Base-by-base conservation (phyloP, 2,329 filamentous ascomycete genomes). In the Ceratocystis alfenasii region DNA sequence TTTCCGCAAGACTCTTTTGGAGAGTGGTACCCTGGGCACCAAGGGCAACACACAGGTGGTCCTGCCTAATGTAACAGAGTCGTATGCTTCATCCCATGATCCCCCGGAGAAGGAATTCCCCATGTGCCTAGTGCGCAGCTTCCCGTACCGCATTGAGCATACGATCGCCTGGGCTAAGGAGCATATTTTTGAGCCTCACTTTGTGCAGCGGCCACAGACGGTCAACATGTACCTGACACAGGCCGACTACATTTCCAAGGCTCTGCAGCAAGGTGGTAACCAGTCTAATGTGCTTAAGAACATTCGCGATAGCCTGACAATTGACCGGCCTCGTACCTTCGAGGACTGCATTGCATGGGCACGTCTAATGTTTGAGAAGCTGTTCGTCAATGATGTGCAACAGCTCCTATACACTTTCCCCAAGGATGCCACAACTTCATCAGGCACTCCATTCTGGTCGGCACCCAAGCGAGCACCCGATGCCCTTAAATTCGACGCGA, bases 31-130 rank as follows among this genome's bases (percentile, higher is more conserved):
- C 45, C 84, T 99, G n/a, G 94, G 94, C 63, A 97, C 95, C 67
- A 99, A 99, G 81, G 94, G 94, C 72, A 99, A 99, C 78, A 96
- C 91, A 5, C 94, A 99, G 74, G 94, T 99, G 68, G 86, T 99
- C 62, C 82, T 99, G 66, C 95, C 94, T 10, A 83, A 85, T 71
- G 78, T 96, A 69, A 97, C 94, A 0, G 95, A 99, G 76, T 97
- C 94, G 0, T 99, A 99, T 79, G 96, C 94, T 0, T 82, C 80
- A 3, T 97, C 94, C 22, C 93, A 96, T 74, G 95, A 99, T 74
- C 94, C 94, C 0, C 94, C 94, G 0, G 95, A 99, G 81, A 91
- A 96, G 78, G 95, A 94, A 0, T 97, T 99, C 82, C 94, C 94
- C 0, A 97, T 97, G 92, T 99, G 94, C 76, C 97, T 94, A 4